Evolutionary conservation across 345 rosid species (phyloP).

Genomic region (Populus alba): DNA sequence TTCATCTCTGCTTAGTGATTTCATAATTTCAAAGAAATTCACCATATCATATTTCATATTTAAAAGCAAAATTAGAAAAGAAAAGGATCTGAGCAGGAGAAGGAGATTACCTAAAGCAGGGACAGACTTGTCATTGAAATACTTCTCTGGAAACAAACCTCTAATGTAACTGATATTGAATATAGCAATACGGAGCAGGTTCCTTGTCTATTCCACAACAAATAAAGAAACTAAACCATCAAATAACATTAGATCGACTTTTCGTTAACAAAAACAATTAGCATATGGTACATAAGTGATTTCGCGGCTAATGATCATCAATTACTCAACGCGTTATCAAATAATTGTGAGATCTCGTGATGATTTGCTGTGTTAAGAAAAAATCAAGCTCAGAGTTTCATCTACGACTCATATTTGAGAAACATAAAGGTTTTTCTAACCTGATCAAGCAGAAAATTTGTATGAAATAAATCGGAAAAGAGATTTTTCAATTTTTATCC

Average conservation of each 20-base stretch:
- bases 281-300: background rate
- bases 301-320: background rate
- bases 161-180: constrained; percentile 96
- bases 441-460: background rate
- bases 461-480: background rate
- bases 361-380: background rate
- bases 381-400: background rate
- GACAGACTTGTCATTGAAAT: constrained; percentile 88
- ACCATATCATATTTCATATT: background rate
- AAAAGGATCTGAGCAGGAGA: background rate
- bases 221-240: background rate
- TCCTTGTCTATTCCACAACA: constrained; percentile 57
- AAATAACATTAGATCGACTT: constrained; percentile 11
- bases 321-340: background rate
- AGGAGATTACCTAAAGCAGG: constrained; percentile 76
- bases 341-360: background rate
- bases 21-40: constrained; percentile 5
- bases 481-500: background rate
- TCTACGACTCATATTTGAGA: background rate
- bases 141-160: constrained; percentile 95
- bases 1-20: constrained; percentile 59
- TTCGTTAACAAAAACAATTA: background rate
- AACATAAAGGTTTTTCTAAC: background rate
- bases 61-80: background rate
- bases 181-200: constrained; percentile 86